A percentile compares a stretch with the other conserved stretches of the same genome.
Evolutionary conservation across 1,284 basidiomycete species (phyloP).

Genomic region (Takashimella koratensis): DNA sequence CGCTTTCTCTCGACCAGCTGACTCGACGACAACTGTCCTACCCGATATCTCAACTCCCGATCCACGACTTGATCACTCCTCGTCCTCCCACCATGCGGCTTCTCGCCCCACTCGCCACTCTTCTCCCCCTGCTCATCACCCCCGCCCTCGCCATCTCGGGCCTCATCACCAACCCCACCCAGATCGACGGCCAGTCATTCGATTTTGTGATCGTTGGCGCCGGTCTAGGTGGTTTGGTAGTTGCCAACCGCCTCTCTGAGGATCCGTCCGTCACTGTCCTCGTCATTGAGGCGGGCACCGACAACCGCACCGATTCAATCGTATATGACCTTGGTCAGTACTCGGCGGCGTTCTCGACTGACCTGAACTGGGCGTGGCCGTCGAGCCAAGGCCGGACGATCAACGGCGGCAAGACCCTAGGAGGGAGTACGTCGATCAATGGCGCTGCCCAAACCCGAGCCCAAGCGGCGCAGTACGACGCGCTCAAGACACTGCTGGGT

Average conservation of each 20-base stretch:
- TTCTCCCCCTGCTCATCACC: neutral
- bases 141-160: slow-evolving; percentile 1
- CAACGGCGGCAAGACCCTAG: slow-evolving; percentile 13
- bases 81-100: neutral
- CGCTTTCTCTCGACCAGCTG: no score
- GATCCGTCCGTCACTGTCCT: slow-evolving; percentile 2
- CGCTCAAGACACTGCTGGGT: slow-evolving; percentile 54
- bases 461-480: slow-evolving; percentile 58
- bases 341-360: slow-evolving; percentile 14
- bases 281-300: slow-evolving; percentile 26
- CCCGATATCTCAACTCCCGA: no score
- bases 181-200: slow-evolving; percentile 2
- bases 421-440: slow-evolving; percentile 29
- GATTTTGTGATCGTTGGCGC: slow-evolving; percentile 14
- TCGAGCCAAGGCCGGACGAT: slow-evolving; percentile 15
- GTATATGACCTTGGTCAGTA: slow-evolving; percentile 18
- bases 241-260: slow-evolving; percentile 10
- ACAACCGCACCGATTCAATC: slow-evolving; percentile 17
- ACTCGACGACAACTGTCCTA: no score
- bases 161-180: neutral
- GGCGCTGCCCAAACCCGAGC: slow-evolving; percentile 56
- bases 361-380: slow-evolving; percentile 19
- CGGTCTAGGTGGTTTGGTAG: slow-evolving; percentile 10
- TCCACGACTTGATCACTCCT: no score
- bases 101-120: neutral